Evolutionary conservation across 148 eudicot species (phyloP), one percentile per base, ranked within the genome.

Genomic region (Cornus florida): DNA sequence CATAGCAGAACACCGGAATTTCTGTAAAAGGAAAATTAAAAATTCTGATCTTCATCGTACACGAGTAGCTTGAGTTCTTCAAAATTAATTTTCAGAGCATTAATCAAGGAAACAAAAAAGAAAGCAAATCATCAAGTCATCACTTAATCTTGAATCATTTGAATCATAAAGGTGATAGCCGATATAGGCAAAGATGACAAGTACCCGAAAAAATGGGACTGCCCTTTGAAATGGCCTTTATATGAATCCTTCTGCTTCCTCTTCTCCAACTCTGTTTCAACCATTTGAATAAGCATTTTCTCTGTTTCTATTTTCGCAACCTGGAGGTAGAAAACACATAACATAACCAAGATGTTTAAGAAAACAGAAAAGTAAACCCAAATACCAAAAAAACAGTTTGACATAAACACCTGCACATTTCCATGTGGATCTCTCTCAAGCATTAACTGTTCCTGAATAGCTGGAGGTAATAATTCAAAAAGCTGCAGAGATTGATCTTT

Each of bases 241-340:
- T 92, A 94, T 74, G 76, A 80, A 79, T 92, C 91, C 35, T 48
- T 86, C 69, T 86, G 84, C 83, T 88, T 97, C 90, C 95, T 90
- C 76, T 84, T 86, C 79, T 89, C 94, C 83, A 97, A 75, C 82
- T 96, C 99, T 76, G 93, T 89, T 86, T 94, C 98, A 78, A 91
- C 99, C 99, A 97, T 97, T 84, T 97, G 98, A 79, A 94, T 97
- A 77, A 97, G 95, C 97, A 94, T 94, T 87, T 97, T 97, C 84
- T 94, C 98, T 43, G 99, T 97, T 88, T 94, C 98, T 57, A 97
- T 94, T 88, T 94, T 94, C 39, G 98, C 98, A 83, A 94, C 99
- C 99, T 96, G 87, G 53, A 65, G 48, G 35, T 16, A 38, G 50
- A 76, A 28, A 67, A 38, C 33, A 75, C 48, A 12, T n/a, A 14